These are phyloP conservation scores for Fistulifera solaris DNA, from an alignment of 108 stramenopile species.

Conservation along the genomic window DNA sequence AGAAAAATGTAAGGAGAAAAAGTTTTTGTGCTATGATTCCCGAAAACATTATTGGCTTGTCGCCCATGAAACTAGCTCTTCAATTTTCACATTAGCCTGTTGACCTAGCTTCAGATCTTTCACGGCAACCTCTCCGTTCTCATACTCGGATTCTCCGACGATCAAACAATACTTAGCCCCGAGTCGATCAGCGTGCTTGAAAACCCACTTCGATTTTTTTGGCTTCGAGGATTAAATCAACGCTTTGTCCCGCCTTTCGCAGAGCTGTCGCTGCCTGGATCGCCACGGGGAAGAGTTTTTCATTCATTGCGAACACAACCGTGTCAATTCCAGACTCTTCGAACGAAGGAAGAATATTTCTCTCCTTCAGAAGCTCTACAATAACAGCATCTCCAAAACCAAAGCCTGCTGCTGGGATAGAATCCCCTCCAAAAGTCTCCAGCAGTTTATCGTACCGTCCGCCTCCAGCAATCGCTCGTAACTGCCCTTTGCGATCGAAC, in stretches of 20 bases:
- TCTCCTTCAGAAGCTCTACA: constrained; percentile 88
- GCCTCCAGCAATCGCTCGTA: constrained; percentile 97
- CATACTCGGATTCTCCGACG: constrained; percentile 81
- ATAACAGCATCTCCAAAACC: constrained; percentile 99
- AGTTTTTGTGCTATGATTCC: too few species aligned
- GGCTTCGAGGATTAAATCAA: constrained; percentile 84
- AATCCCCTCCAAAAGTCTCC: constrained; percentile 92
- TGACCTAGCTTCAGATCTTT: constrained; percentile 67
- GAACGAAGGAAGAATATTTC: constrained; percentile 81
- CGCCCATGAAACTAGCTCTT: constrained; percentile 41
- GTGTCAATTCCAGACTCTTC: constrained; percentile 61
- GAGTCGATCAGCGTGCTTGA: constrained; percentile 90
- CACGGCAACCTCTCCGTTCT: constrained; percentile 70
- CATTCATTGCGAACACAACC: constrained; percentile 78
- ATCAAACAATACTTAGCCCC: constrained; percentile 82
- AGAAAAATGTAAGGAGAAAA: too few species aligned
- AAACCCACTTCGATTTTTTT: constrained; percentile 93
- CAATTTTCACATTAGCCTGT: constrained; percentile 45
- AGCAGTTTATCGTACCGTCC: constrained; percentile 94
- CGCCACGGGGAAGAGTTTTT: constrained; percentile 50
- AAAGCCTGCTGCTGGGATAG: constrained; percentile 93
- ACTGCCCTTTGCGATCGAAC: constrained; percentile 88
- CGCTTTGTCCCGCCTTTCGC: constrained; percentile 69
- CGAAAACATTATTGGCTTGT: not conserved
- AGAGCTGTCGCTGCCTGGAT: constrained; percentile 54